Evolutionary conservation across 306 rosid species (phyloP).

Genomic region (Dryas octopetala): DNA sequence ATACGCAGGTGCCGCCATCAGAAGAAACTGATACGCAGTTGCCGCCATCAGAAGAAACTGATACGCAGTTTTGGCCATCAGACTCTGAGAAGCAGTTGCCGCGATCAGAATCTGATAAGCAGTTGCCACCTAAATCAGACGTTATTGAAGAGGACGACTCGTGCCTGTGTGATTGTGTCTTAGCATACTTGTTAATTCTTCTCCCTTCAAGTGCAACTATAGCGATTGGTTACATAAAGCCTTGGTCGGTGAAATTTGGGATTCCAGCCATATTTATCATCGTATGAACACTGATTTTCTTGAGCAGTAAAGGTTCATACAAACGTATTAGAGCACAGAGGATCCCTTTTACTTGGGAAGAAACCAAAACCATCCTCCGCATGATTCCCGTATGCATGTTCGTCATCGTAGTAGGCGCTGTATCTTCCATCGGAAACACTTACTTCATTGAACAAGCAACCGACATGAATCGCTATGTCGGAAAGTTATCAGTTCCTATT

Average conservation of each 20-base stretch:
- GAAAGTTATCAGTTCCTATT: slow-evolving; percentile 25
- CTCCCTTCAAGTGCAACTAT: not conserved
- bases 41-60: not conserved
- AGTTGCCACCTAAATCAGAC: no score
- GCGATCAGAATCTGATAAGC: no score
- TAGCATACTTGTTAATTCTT: not conserved
- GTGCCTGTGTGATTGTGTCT: not conserved
- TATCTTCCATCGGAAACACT: slow-evolving; percentile 37
- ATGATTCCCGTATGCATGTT: slow-evolving; percentile 24
- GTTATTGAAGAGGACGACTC: not conserved
- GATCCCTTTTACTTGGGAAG: no score
- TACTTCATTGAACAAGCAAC: slow-evolving; percentile 41
- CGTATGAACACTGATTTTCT: slow-evolving; percentile 9
- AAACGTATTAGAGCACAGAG: no score
- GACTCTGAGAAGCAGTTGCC: no score
- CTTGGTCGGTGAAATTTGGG: slow-evolving; percentile 21
- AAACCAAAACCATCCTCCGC: slow-evolving; percentile 1
- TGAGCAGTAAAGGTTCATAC: not conserved
- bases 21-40: not conserved
- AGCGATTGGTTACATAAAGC: not conserved
- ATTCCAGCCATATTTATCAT: slow-evolving; percentile 4
- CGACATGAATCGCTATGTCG: slow-evolving; percentile 18
- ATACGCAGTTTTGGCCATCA: no score
- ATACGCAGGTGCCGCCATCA: not conserved
- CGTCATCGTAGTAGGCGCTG: slow-evolving; percentile 24